Conservation (phyloP, 2,329 filamentous ascomycete genomes). For the Xylariomycetidae sp. region DNA sequence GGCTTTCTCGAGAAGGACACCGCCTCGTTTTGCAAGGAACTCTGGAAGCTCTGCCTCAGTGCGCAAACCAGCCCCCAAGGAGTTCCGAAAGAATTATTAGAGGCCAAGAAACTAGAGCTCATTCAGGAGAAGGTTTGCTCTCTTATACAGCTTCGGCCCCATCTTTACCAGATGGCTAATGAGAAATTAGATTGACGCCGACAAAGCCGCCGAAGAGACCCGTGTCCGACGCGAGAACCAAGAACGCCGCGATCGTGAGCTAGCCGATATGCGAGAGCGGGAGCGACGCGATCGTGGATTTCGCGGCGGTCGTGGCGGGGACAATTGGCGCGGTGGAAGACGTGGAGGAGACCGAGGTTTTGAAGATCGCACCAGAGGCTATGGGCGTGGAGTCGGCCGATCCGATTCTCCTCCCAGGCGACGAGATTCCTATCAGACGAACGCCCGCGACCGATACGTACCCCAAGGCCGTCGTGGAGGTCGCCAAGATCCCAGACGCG, state of each 20-base stretch:
- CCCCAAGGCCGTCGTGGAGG: slow-evolving; percentile 43
- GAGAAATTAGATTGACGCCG: slow-evolving; percentile 72
- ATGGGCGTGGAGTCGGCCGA: slow-evolving; percentile 39
- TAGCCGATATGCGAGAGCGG: slow-evolving; percentile 62
- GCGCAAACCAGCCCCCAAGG: slow-evolving; percentile 85
- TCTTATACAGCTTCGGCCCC: no score
- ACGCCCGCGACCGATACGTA: slow-evolving; percentile 50
- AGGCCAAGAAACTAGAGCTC: slow-evolving; percentile 93
- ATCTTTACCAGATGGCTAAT: no score
- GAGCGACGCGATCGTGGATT: slow-evolving; percentile 52
- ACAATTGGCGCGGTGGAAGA: slow-evolving; percentile 48
- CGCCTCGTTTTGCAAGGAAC: slow-evolving; percentile 80
- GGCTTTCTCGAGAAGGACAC: slow-evolving; percentile 95
- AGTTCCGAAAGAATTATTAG: slow-evolving; percentile 88
- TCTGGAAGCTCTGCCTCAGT: slow-evolving; percentile 89
- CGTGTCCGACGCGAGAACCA: slow-evolving; percentile 68
- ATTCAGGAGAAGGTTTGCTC: slow-evolving; percentile 84
- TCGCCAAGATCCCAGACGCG: slow-evolving; percentile 35
- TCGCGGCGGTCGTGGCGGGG: slow-evolving; percentile 46
- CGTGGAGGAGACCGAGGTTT: slow-evolving; percentile 47
- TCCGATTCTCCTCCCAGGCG: slow-evolving; percentile 45
- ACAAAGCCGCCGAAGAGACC: slow-evolving; percentile 72
- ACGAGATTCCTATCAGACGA: slow-evolving; percentile 35
- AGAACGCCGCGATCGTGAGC: slow-evolving; percentile 65
- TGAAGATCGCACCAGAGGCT: slow-evolving; percentile 39